Evolutionary conservation across 192 early-diverging fungal species (phyloP), one percentile per base, ranked within the genome.

Genomic region (Entomortierella beljakovae): DNA sequence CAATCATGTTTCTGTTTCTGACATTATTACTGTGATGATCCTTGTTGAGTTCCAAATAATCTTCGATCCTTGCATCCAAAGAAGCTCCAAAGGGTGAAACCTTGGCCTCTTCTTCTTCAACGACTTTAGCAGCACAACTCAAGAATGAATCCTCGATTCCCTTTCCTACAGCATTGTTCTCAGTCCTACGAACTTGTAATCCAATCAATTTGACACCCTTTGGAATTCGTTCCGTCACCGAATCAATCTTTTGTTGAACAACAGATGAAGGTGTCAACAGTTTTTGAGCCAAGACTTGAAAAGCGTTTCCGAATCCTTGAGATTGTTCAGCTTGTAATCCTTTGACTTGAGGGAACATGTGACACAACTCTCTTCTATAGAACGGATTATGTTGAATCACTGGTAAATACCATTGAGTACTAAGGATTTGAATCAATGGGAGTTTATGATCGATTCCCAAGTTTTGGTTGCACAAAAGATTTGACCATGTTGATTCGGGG

Each of bases 91-190:
- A 7, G 6, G 20, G 26, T 2, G 48, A 22, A 18, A 7, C 22
- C n/a, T 71, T 46, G 4, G 26, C 42, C 23, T 61, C 64, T 32
- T 76, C 73, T n/a, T 76, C 73, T n/a, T 68, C 53, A 2, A 70
- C 62, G 13, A 60, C 75, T n/a, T 63, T 22, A 1, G 53, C 57
- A 20, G 75, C 75, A 56, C 75, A 79, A 9, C 55, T 54, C 75
- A 79, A 26, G 34, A 79, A 79, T 5, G 75, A 62, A 58, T 79
- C 68, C 56, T 79, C 75, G n/a, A 79, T 79, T n/a, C 54, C 61
- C 28, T 65, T 56, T 0, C 75, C 75, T 1, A 79, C 75, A 10
- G 75, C 75, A 64, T 79, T 79, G 31, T 79, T 79, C 37, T 79
- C 75, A 15, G 75, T 79, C 46, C 75, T 51, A 10, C 75, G 48